Evolutionary conservation across 805 yeast genomes (phyloP).

Genomic region (Jamesozyma spencerorum): DNA sequence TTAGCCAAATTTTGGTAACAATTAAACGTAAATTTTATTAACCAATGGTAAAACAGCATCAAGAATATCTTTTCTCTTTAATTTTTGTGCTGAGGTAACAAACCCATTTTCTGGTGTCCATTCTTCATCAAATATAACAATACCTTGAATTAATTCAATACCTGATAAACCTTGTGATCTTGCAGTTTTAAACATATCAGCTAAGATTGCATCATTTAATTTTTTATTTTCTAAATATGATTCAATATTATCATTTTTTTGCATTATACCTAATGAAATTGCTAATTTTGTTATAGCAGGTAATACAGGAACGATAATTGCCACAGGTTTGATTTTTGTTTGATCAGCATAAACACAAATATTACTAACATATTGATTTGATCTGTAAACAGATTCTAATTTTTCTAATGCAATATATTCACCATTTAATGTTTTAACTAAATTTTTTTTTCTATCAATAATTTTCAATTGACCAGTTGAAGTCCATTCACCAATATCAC

Average conservation of each 20-base stretch:
- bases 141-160: constrained; percentile 75
- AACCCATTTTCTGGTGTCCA: constrained; percentile 97
- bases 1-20: no score
- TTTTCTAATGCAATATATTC: constrained; percentile 96
- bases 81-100: constrained; percentile 91
- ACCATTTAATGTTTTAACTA: constrained; percentile 92
- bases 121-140: constrained; percentile 75
- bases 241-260: constrained; percentile 39
- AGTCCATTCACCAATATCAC: constrained; percentile 95
- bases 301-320: constrained; percentile 78
- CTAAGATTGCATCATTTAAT: constrained; percentile 44
- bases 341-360: constrained; percentile 91
- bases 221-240: constrained; percentile 45
- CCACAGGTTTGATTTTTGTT: constrained; percentile 81
- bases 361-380: constrained; percentile 66
- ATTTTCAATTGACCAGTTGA: constrained; percentile 67
- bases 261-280: constrained; percentile 43
- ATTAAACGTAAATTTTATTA: constrained; percentile 49
- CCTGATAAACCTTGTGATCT: constrained; percentile 71
- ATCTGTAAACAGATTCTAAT: constrained; percentile 83
- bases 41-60: constrained; percentile 58
- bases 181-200: constrained; percentile 64
- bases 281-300: constrained; percentile 52
- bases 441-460: constrained; percentile 91
- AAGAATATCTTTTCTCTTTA: constrained; percentile 86